A percentile compares a stretch with the other conserved stretches of the same genome.
Conservation (phyloP, 2,329 filamentous ascomycete genomes). For the Colletotrichum somersetense region DNA sequence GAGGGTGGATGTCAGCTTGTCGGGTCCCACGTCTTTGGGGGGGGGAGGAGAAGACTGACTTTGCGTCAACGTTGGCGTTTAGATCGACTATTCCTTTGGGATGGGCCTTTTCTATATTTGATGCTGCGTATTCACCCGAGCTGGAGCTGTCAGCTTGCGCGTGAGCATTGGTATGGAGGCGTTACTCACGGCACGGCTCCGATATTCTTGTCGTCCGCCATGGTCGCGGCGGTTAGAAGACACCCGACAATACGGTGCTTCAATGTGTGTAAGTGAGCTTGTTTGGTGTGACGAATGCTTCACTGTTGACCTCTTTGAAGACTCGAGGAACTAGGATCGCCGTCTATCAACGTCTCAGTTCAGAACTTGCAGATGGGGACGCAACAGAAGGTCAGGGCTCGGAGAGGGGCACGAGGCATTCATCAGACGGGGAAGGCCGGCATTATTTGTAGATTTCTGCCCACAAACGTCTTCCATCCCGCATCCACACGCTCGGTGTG, state of each 20-base stretch:
- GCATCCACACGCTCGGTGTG: not conserved
- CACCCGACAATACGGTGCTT: not conserved
- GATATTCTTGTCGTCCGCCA: constrained; percentile 31
- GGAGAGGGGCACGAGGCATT: not conserved
- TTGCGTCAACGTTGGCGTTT: constrained; percentile 61
- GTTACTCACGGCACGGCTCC: constrained; percentile 6
- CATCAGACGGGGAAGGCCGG: constrained; percentile 3
- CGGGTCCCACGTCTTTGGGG: not conserved
- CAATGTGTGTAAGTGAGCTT: not conserved
- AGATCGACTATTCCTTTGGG: constrained; percentile 52
- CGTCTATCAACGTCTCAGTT: not conserved
- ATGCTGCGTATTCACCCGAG: constrained; percentile 2
- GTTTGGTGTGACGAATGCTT: not conserved
- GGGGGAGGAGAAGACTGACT: constrained; percentile 49
- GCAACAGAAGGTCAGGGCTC: not conserved
- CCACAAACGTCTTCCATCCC: constrained; percentile 17
- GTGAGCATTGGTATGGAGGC: not conserved
- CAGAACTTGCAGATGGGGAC: not conserved
- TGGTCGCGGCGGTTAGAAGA: not conserved
- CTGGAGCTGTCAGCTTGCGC: not conserved
- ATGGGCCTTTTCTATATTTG: constrained; percentile 28
- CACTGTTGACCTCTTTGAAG: not conserved
- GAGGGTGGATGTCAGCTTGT: constrained; percentile 39
- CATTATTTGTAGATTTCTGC: constrained; percentile 33
- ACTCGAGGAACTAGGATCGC: not conserved